Percentiles rank a stretch among this genome's conserved stretches.
Conservation (phyloP, 202 grass and related monocot genomes). For the Cymbopogon flexuosus region DNA sequence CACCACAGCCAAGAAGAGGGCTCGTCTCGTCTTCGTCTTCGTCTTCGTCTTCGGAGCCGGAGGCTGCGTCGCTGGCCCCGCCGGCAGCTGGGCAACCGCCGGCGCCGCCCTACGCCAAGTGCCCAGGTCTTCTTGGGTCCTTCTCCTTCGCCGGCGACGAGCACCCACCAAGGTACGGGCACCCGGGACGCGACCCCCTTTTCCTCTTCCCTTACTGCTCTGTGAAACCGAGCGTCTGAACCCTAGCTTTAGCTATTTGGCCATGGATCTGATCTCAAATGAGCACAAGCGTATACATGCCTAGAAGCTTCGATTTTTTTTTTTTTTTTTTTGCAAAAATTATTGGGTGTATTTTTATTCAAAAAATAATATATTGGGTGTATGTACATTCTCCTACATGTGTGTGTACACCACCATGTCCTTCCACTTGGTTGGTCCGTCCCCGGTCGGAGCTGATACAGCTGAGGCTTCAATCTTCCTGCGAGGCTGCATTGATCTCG, state of each 20-base stretch:
- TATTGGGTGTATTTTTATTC: not conserved
- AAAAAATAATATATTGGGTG: not conserved
- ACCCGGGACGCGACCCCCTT: too few relatives aligned
- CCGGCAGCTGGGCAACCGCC: too few relatives aligned
- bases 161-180: too few relatives aligned
- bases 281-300: too few relatives aligned
- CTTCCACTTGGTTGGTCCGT: not conserved
- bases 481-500: conserved; percentile 32
- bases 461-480: conserved; percentile 11
- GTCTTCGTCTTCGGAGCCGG: not conserved
- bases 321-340: not conserved
- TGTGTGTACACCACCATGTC: not conserved
- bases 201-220: too few relatives aligned
- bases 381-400: not conserved
- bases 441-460: not conserved
- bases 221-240: too few relatives aligned
- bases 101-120: too few relatives aligned
- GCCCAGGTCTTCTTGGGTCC: too few relatives aligned
- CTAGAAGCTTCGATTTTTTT: too few relatives aligned
- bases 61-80: not conserved
- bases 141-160: too few relatives aligned
- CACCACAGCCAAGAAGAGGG: conserved; percentile 10
- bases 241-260: too few relatives aligned
- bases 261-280: too few relatives aligned
- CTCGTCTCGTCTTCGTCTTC: not conserved